These are phyloP conservation scores for Pyrenophora seminiperda DNA, from an alignment of 2,329 filamentous ascomycete species.

Conservation along the genomic window DNA sequence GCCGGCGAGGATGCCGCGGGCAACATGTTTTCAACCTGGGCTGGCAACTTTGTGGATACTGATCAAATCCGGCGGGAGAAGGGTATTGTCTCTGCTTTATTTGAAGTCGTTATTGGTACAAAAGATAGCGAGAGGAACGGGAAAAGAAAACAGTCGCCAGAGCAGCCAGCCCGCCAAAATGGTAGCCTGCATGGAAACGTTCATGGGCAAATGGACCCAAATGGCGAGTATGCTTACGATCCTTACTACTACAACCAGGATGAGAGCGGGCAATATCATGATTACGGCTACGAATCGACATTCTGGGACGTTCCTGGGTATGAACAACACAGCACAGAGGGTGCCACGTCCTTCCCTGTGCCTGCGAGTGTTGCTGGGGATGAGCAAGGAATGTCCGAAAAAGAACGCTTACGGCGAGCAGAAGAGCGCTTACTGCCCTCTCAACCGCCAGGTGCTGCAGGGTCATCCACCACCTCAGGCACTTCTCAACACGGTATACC, in stretches of 20 bases:
- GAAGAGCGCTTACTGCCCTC: conserved; percentile 83
- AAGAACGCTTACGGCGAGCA: conserved; percentile 76
- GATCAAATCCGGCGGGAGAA: conserved; percentile 85
- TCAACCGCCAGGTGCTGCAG: conserved; percentile 64
- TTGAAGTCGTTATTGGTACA: conserved; percentile 87
- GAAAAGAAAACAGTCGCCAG: conserved; percentile 48
- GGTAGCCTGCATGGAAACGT: conserved; percentile 31
- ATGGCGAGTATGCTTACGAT: conserved; percentile 28
- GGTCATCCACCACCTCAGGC: conserved; percentile 51
- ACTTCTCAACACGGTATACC: conserved; percentile 35
- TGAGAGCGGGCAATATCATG: conserved; percentile 40
- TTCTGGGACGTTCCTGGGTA: conserved; percentile 41
- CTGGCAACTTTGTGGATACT: conserved; percentile 81
- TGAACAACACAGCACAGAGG: conserved; percentile 32
- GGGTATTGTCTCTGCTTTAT: conserved; percentile 83
- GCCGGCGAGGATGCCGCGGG: conserved; percentile 47
- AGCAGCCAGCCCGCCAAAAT: conserved; percentile 15
- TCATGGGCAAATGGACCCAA: conserved; percentile 19
- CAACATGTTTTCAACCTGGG: conserved; percentile 60
- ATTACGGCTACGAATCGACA: conserved; percentile 39
- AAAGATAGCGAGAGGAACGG: conserved; percentile 69
- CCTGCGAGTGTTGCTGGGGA: conserved; percentile 62
- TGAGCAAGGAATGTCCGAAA: conserved; percentile 74
- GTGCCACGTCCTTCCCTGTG: conserved; percentile 54
- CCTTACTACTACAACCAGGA: conserved; percentile 41